phyloP scores from a whole-genome alignment of 1,284 basidiomycete genomes.

The Violaceomyces palustris region DNA sequence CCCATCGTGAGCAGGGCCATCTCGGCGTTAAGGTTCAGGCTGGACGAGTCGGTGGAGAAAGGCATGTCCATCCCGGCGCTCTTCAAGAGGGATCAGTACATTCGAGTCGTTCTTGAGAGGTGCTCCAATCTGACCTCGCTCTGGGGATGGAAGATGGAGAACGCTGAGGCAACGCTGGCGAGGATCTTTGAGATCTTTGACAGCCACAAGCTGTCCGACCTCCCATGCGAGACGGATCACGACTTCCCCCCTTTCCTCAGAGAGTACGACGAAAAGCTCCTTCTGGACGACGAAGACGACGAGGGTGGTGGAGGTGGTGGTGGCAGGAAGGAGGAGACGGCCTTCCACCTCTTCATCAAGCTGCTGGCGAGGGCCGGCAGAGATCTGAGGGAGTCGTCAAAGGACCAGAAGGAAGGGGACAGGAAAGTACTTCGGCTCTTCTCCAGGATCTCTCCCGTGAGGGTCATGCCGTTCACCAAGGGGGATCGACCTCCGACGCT shows the following conservation, averaged over 20 bases:
- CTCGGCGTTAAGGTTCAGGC: slow-evolving; percentile 57
- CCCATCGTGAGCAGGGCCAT: slow-evolving; percentile 53
- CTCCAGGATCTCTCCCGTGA: slow-evolving; percentile 72
- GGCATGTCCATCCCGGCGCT: slow-evolving; percentile 56
- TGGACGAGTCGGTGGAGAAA: slow-evolving; percentile 59
- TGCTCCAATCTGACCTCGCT: slow-evolving; percentile 66
- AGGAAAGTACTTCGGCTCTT: slow-evolving; percentile 67
- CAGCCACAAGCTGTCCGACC: slow-evolving; percentile 71
- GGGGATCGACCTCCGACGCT: slow-evolving; percentile 53
- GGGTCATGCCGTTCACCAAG: slow-evolving; percentile 57
- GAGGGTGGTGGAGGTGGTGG: slow-evolving; percentile 53
- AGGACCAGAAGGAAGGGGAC: slow-evolving; percentile 14
- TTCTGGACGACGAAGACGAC: slow-evolving; percentile 17
- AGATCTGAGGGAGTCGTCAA: slow-evolving; percentile 27
- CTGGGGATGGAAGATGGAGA: slow-evolving; percentile 69
- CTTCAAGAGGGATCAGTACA: slow-evolving; percentile 68
- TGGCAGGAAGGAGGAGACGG: slow-evolving; percentile 61
- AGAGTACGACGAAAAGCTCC: slow-evolving; percentile 52
- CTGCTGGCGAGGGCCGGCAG: slow-evolving; percentile 63
- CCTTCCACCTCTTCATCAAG: slow-evolving; percentile 76
- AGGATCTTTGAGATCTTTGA: slow-evolving; percentile 73
- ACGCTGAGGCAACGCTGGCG: slow-evolving; percentile 61
- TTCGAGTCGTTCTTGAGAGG: slow-evolving; percentile 67
- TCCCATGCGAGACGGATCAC: slow-evolving; percentile 64
- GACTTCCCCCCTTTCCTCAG: slow-evolving; percentile 76